Base-by-base conservation (phyloP, 2,329 filamentous ascomycete species). In the Dothideomycetes sp. region DNA sequence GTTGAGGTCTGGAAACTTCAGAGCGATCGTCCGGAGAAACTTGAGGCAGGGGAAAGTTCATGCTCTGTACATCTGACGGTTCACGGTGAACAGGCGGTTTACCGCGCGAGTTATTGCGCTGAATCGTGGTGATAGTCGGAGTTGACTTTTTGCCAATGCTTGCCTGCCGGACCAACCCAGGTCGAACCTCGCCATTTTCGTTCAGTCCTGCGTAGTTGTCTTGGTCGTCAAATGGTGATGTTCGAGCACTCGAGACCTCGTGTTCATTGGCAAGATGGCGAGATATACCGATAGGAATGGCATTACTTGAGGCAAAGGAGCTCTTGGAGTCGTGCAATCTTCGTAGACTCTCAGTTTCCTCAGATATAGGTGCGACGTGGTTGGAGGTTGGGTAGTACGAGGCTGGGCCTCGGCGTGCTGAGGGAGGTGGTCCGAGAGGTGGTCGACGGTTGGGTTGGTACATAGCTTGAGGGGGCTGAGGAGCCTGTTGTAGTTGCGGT, bases 221-320 rank as follows among this genome's bases (percentile, higher is more conserved):
- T 11, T 32, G 30, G 4, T 36, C 41, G 4, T 41, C 38, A 17
- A 45, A 40, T 2, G 47, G 47, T 5, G 46, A 48, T 12, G 35
- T 32, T 5, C 35, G 23, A n/a, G 34, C 19, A 13, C 20, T 13
- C 16, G 12, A 8, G 20, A 27, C 17, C n/a, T 44, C 41, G 11
- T 33, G 31, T 18, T 41, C 27, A 10, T 35, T 20, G 9, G 25
- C 28, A 36, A 57, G 59, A 24, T 56, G 45, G 5, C 37, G 30
- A 5, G 62, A 56, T 3, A 54, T 53, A 28, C 62, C 55, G 18
- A 60, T 59, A 0, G 68, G 67, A 27, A 70, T 68, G 1, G 65
- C 67, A 45, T 64, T 69, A 47, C 66, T 70, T 17, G 67, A 70
- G 13, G 67, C 65, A 43, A 62, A 69, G 1, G 67, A 69, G 10